Percentiles rank a stretch among this genome's conserved stretches.
Conservation (phyloP, 176 grass and related monocot species). For the Dendrocalamus sinicus region DNA sequence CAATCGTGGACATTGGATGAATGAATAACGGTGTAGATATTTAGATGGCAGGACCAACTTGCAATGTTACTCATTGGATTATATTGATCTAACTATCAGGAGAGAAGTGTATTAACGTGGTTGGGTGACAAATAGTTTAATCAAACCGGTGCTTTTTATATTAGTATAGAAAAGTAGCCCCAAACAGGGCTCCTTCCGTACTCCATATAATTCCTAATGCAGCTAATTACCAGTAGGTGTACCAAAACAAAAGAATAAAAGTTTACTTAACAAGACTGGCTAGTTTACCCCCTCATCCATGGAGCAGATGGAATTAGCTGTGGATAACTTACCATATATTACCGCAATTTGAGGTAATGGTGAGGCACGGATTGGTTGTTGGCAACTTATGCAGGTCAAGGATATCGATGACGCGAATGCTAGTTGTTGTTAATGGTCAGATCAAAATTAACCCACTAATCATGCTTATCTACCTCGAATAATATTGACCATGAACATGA, state of each 20-base stretch:
- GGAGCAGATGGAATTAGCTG: not conserved
- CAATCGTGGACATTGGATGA: too few species aligned
- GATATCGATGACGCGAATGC: not conserved
- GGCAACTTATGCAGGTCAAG: conserved; percentile 16
- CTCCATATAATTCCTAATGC: not conserved
- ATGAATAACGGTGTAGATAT: too few species aligned
- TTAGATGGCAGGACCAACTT: too few species aligned
- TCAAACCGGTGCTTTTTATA: too few species aligned
- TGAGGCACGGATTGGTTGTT: conserved; percentile 32
- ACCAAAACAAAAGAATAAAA: conserved; percentile 2
- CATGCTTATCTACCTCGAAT: conserved; percentile 33
- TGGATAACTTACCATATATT: not conserved
- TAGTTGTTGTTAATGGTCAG: conserved; percentile 51
- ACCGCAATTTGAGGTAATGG: conserved; percentile 24
- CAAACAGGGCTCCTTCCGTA: not conserved
- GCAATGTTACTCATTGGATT: too few species aligned
- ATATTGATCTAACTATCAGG: too few species aligned
- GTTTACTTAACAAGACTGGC: not conserved
- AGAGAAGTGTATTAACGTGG: too few species aligned
- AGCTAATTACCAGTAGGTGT: not conserved
- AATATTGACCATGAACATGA: conserved; percentile 19
- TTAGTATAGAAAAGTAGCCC: not conserved
- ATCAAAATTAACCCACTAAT: conserved; percentile 47
- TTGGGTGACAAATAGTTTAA: too few species aligned
- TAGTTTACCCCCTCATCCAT: not conserved